Conservation (phyloP, 805 yeast genomes). For the Saccharomycopsis microspora region DNA sequence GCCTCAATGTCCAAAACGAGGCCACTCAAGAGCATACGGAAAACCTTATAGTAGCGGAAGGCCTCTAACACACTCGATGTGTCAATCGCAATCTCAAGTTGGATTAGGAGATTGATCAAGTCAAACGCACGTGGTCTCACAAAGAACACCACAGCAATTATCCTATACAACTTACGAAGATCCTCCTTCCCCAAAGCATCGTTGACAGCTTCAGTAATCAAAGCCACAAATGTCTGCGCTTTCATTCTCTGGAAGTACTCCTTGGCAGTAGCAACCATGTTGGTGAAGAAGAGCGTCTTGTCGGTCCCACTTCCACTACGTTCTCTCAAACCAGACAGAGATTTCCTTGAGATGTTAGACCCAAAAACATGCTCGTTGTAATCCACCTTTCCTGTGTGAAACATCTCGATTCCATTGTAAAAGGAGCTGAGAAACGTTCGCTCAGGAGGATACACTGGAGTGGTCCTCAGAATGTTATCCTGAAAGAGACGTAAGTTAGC, state of each 20-base stretch:
- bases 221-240: conserved; percentile 3
- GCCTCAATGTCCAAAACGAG: conserved; percentile 13
- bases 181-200: conserved; percentile 7
- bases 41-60: conserved; percentile 9
- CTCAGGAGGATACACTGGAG: too few species aligned
- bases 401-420: too few species aligned
- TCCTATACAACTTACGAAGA: conserved; percentile 3
- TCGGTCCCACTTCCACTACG: background rate
- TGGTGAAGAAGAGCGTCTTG: background rate
- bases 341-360: too few species aligned
- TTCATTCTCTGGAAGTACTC: conserved; percentile 7
- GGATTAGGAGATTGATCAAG: conserved; percentile 9
- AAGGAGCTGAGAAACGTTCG: too few species aligned
- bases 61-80: conserved; percentile 3
- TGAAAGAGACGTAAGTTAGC: too few species aligned
- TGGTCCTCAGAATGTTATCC: too few species aligned
- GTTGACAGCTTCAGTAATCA: conserved; percentile 5
- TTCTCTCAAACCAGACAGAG: background rate
- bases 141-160: conserved; percentile 10
- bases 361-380: too few species aligned
- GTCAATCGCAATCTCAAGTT: conserved; percentile 3
- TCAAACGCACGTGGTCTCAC: conserved; percentile 3
- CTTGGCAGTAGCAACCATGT: conserved; percentile 1
- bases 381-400: too few species aligned
- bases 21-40: conserved; percentile 10